Evolutionary conservation across 306 rosid genomes (phyloP).

Genomic region (Ceratonia siliqua): DNA sequence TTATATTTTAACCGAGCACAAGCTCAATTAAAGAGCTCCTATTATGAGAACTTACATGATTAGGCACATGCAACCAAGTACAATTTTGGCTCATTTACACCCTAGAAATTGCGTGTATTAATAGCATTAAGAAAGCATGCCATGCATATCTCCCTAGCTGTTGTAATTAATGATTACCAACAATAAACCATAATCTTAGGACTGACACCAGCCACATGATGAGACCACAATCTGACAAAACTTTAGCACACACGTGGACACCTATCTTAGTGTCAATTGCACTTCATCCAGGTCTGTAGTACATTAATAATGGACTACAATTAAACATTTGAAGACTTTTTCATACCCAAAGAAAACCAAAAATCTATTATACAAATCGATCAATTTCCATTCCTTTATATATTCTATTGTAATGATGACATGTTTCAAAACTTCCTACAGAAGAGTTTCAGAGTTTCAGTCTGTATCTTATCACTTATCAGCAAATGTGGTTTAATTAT

Average conservation of each 20-base stretch:
- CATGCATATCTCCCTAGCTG: background rate
- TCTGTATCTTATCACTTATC: background rate
- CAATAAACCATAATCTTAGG: background rate
- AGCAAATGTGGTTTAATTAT: background rate
- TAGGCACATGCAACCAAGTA: background rate
- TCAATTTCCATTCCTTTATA: background rate
- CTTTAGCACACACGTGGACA: background rate
- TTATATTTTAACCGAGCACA: background rate
- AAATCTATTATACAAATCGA: background rate
- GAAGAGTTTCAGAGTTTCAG: background rate
- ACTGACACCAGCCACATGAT: background rate
- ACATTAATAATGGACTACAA: background rate
- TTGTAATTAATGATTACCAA: background rate
- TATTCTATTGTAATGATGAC: background rate
- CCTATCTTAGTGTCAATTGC: background rate
- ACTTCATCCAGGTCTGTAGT: background rate
- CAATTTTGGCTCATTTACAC: slow-evolving; percentile 4
- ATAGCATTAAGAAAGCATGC: background rate
- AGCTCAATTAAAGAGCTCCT: background rate
- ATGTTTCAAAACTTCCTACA: background rate
- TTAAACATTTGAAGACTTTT: background rate
- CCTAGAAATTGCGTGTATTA: background rate
- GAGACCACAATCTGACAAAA: background rate
- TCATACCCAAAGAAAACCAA: background rate
- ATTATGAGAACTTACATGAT: background rate